phyloP scores from a whole-genome alignment of 768 basidiomycete genomes.

The Auricularia cornea region DNA sequence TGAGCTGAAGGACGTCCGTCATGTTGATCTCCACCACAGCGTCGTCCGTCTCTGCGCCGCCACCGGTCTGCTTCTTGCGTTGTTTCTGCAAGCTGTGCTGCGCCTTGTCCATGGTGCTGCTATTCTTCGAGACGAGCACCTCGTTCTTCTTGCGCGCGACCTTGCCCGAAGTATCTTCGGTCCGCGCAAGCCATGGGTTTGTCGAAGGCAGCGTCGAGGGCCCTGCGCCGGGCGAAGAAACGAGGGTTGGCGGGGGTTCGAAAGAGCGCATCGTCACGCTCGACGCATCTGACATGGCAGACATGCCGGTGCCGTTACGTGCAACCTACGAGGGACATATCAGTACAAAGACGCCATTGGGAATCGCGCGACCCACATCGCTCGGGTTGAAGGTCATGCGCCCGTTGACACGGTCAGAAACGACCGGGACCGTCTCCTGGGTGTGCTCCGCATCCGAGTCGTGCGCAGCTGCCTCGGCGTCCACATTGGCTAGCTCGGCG shows the following conservation, averaged over 20 bases:
- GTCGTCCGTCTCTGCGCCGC: conserved; percentile 59
- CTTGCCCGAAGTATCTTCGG: conserved; percentile 27
- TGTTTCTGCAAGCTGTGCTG: conserved; percentile 69
- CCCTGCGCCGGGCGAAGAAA: conserved; percentile 13
- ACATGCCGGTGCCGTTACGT: neutral
- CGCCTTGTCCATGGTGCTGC: conserved; percentile 51
- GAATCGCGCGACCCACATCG: conserved; percentile 21
- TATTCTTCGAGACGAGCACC: conserved; percentile 60
- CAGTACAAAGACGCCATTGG: conserved; percentile 26
- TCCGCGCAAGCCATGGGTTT: conserved; percentile 79
- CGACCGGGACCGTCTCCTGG: conserved; percentile 16
- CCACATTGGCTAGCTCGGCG: conserved; percentile 50
- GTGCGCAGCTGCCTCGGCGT: conserved; percentile 20
- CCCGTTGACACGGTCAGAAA: conserved; percentile 54
- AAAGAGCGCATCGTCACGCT: conserved; percentile 60
- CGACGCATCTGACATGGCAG: conserved; percentile 46
- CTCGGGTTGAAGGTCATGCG: conserved; percentile 55
- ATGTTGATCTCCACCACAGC: conserved; percentile 70
- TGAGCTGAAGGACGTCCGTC: conserved; percentile 36
- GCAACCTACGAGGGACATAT: neutral
- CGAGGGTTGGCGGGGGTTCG: conserved; percentile 22
- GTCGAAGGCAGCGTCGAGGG: conserved; percentile 14
- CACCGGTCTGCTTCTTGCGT: conserved; percentile 45
- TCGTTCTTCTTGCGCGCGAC: conserved; percentile 65
- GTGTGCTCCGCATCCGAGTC: conserved; percentile 26